Base-by-base conservation (phyloP, 371 early-diverging fungal species). In the Mucor lusitanicus region DNA sequence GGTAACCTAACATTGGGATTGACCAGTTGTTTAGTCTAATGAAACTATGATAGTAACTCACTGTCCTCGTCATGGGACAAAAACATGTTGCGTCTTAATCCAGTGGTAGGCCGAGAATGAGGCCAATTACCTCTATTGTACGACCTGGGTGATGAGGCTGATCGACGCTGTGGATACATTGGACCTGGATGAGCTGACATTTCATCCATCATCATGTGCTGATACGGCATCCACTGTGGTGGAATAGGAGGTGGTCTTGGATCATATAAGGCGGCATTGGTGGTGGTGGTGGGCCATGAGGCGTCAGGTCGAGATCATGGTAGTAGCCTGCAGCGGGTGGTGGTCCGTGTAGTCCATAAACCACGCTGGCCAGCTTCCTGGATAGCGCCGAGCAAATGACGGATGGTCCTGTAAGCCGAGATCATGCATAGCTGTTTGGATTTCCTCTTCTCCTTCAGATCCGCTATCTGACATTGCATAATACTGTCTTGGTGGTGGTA, bases 351-450 rank as follows among this genome's bases (percentile, higher is more conserved):
- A 30, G 8, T 17, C 21, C 57, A 57, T 57, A 57, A 5, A 35
- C 61, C 19, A 30, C 12, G 33, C 32, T 46, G 57, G 50, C 21
- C 23, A 30, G 17, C 54, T 54, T 15, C 30, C 30, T 13, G 39
- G 17, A 17, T 42, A 28, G n/a, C n/a, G n/a, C 40, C 17, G 21
- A 13, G 40, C 17, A 21, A 40, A 37, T 17, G 54, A 42, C 12
- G 39, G 30, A 27, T 46, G 54, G 25, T 46, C 59, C 6, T 61
- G 25, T 12, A 58, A 3, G 1, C 58, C 50, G 15, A 68, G 15
- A 11, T 63, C 63, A 28, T 46, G 50, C 63, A 68, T 68, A 8
- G 59, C 59, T 40, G 59, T 57, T 48, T 19, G 30, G 7, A 68
- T 6, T 21, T 68, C 67, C 3, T 56, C 63, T 15, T 67, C 55